Evolutionary conservation across 495 filamentous ascomycete genomes (phyloP), one percentile per base, ranked within the genome.

Genomic region (Glonium stellatum): DNA sequence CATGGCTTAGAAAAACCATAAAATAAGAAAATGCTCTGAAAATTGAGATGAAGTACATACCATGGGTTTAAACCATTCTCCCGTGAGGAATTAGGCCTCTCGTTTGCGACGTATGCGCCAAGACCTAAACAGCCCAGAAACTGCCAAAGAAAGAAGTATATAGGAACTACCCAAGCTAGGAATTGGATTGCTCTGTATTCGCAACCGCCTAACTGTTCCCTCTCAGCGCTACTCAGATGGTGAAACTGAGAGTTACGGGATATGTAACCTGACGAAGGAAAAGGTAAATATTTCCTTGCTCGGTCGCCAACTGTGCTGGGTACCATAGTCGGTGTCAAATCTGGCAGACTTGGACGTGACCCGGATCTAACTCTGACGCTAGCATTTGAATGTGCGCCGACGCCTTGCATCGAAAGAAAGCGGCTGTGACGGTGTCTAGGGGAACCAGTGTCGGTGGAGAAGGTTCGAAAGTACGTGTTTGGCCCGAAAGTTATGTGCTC

Each of bases 151-250:
- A 88, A 59, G 58, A 85, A 89, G 72, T 96, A 96, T 9, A 84
- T 60, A 4, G 86, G 84, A 10, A 96, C 88, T 19, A 92, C 70
- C 53, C 84, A 75, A 0, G 83, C 77, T 23, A 96, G 76, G 8
- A 91, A 75, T n/a, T 77, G 82, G 13, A 93, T 78, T 11, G 89
- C 88, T 57, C 82, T 80, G 66, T 93, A 93, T 72, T 95, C 90
- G 49, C 83, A 85, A 1, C 89, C 89, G 23, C 88, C 89, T 5
- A 95, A 79, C 57, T 79, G 74, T 57, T 88, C 84, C 11, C 88
- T 80, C 67, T 95, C 87, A 19, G 80, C 79, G 5, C 77, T 73
- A 4, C 81, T 82, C 13, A 95, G 73, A 35, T 80, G 80, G 67
- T 87, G 79, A 68, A 93, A 90, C 61, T 87, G 84, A 11, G 83